Evolutionary conservation across 192 early-diverging fungal genomes (phyloP).

Genomic region (Umbelopsis sp.): DNA sequence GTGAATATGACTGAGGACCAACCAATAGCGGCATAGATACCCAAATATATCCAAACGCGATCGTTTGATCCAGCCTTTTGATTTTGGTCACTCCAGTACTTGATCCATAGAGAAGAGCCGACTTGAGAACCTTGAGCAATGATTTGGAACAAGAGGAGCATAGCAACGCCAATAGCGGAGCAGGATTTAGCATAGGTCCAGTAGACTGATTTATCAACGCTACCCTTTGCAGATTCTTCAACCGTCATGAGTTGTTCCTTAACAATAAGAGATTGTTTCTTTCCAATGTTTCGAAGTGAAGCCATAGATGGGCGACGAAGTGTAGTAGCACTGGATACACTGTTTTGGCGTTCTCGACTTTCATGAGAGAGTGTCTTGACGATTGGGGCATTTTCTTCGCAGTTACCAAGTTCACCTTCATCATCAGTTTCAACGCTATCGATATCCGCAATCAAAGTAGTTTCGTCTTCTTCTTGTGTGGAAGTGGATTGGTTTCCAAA

Average conservation of each 20-base stretch:
- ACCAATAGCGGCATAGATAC: constrained; percentile 82
- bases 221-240: constrained; percentile 84
- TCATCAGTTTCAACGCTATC: constrained; percentile 23
- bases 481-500: constrained; percentile 58
- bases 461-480: constrained; percentile 25
- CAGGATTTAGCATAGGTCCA: constrained; percentile 79
- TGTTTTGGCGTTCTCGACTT: constrained; percentile 31
- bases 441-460: constrained; percentile 10
- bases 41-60: constrained; percentile 62
- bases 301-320: constrained; percentile 61
- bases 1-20: constrained; percentile 66
- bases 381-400: constrained; percentile 30
- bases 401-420: constrained; percentile 26
- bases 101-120: constrained; percentile 69
- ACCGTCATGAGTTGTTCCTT: constrained; percentile 66
- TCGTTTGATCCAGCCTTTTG: constrained; percentile 38
- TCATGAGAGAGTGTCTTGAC: constrained; percentile 4
- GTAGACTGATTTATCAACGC: constrained; percentile 82
- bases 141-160: constrained; percentile 63
- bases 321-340: constrained; percentile 41
- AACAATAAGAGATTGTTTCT: constrained; percentile 19
- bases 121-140: constrained; percentile 58
- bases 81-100: constrained; percentile 71
- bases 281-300: constrained; percentile 33
- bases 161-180: constrained; percentile 51